Conservation (phyloP, 2,329 filamentous ascomycete species). For the Trichoderma lentiforme region DNA sequence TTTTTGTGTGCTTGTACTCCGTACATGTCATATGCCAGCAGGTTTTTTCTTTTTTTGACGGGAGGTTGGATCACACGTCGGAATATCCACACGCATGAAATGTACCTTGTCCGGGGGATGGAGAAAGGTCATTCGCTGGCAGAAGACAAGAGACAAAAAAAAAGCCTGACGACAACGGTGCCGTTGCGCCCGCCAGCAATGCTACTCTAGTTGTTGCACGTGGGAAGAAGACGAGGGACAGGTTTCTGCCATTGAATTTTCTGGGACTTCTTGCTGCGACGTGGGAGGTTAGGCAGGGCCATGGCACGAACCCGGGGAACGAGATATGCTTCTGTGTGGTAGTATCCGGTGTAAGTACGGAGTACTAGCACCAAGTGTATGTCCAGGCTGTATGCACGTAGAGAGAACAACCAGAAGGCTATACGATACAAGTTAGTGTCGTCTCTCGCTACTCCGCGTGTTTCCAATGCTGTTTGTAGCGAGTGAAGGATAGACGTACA, state of each 20-base stretch:
- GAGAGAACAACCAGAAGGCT: background rate
- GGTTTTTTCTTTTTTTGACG: background rate
- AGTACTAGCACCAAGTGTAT: background rate
- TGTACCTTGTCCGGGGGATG: background rate
- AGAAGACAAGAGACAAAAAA: background rate
- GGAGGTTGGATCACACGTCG: background rate
- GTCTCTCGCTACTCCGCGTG: background rate
- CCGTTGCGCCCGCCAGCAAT: background rate
- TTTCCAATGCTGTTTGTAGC: background rate
- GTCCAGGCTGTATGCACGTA: background rate
- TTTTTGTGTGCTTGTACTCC: background rate
- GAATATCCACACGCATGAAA: conserved; percentile 13
- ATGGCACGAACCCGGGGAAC: background rate
- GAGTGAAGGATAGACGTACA: background rate
- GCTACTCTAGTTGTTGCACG: conserved; percentile 4
- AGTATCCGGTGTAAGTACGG: background rate
- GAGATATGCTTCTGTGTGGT: background rate
- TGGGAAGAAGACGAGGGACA: background rate
- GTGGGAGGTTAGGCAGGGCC: background rate
- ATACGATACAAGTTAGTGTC: background rate
- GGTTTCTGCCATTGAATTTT: background rate
- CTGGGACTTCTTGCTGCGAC: background rate
- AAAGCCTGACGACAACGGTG: background rate
- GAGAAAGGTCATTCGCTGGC: background rate
- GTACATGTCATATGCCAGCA: background rate